Evolutionary conservation across 192 early-diverging fungal genomes (phyloP).

Genomic region (Anaeromyces robustus): DNA sequence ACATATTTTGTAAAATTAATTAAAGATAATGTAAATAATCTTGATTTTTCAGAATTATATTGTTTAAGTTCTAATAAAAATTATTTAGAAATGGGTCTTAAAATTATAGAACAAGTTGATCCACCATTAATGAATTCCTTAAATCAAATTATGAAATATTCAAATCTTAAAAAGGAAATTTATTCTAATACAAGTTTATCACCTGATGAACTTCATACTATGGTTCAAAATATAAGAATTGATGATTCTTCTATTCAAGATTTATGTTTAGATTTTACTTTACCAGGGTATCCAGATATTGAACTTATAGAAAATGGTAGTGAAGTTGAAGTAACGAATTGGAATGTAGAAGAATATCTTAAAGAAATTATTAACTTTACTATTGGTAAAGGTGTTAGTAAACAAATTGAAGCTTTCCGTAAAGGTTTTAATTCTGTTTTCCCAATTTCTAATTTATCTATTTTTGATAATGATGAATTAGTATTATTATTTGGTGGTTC

Average conservation of each 20-base stretch:
- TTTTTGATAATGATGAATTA: constrained; percentile 60
- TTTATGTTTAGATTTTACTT: constrained; percentile 70
- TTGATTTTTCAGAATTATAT: neutral
- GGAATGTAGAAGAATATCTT: constrained; percentile 70
- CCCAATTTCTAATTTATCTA: constrained; percentile 39
- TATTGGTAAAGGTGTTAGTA: constrained; percentile 42
- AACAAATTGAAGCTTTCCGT: constrained; percentile 60
- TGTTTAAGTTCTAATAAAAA: neutral
- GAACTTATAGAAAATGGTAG: constrained; percentile 46
- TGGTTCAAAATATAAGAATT: constrained; percentile 21
- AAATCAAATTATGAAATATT: constrained; percentile 46
- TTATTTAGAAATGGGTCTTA: neutral
- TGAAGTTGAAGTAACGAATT: constrained; percentile 51
- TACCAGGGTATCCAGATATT: constrained; percentile 60
- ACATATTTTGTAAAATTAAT: constrained; percentile 44
- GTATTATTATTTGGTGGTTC: constrained; percentile 48
- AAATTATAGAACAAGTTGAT: constrained; percentile 33
- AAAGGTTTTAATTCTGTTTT: constrained; percentile 70
- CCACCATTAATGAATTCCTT: constrained; percentile 48
- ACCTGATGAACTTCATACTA: constrained; percentile 24
- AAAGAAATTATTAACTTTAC: constrained; percentile 44
- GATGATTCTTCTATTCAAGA: constrained; percentile 25
- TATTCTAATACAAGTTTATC: constrained; percentile 11
- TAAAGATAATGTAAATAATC: neutral
- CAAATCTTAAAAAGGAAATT: constrained; percentile 33